Evolutionary conservation across 208 protist species (phyloP), one percentile per base, ranked within the genome.

Genomic region (Sergeia podlipaevii): DNA sequence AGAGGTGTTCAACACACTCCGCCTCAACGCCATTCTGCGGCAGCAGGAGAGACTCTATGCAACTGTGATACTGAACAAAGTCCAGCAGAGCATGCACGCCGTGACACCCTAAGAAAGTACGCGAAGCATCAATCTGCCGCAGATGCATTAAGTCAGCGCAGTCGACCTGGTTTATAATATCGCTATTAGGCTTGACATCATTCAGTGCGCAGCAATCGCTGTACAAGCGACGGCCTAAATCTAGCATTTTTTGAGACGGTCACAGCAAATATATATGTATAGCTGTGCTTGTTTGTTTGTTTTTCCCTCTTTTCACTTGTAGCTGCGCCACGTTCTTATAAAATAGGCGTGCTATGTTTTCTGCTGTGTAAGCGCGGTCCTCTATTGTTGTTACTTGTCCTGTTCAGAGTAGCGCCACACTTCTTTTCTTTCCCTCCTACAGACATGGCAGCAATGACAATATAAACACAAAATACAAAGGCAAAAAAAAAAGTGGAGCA

Each of bases 11-110:
- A 13, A 95, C 70, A 67, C 81, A 83, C 27, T 45, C 39, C 29
- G 65, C 57, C 39, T 86, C 73, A 2, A 91, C 60, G 48, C 71
- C 72, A 60, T 91, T 91, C 54, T 85, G 70, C 30, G 49, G 60
- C 28, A 95, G 60, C 13, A 70, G 47, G 8, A 95, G 46, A 54
- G 66, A 58, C 44, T 69, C 63, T 34, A 95, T 36, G 36, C 79
- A 71, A 18, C 73, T 65, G 51, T 91, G 80, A 27, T 80, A 69
- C 5, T 50, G 54, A 18, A 85, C 68, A 51, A 90, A 80, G 47
- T 80, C 67, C 1, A 95, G 70, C 13, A 95, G 60, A 4, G 84
- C 83, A 44, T 72, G 75, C 5, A 85, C 71, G 13, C 88, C 88
- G 7, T 74, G 60, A 15, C 64, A 69, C 42, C 88, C 88, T 15